Evolutionary conservation across 495 filamentous ascomycete species (phyloP), one percentile per base, ranked within the genome.

Genomic region (Oidiodendron maius): DNA sequence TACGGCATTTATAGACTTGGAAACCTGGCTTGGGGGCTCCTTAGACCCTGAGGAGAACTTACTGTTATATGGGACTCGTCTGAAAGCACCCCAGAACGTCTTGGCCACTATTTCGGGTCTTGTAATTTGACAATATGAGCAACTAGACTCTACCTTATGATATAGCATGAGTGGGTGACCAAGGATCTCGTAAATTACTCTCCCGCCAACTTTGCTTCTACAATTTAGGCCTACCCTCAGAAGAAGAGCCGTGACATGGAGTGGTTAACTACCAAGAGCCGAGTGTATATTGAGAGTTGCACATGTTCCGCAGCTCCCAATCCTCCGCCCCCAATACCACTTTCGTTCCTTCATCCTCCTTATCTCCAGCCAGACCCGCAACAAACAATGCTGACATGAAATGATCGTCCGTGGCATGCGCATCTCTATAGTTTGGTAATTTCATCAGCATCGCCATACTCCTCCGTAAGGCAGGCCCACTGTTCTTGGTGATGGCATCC

Each of bases 251-350:
- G n/a, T n/a, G n/a, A n/a, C n/a, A n/a, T n/a, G n/a, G n/a, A n/a
- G n/a, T n/a, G n/a, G n/a, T n/a, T n/a, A n/a, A n/a, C 50, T 20
- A 25, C 53, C 54, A 60, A 17, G 20, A n/a, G 2, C 71, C 71
- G 18, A 70, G 37, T 0, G 71, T 79, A 61, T 75, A 80, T 60
- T 81, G 76, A 48, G 67, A 71, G 60, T 81, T 82, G 57, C 77
- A 81, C 78, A 82, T 82, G 56, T 83, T 81, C 18, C 68, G 72
- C 62, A 82, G 60, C 62, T 84, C 80, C 79, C 79, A 82, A 48
- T 69, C 72, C 63, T 84, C 78, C 0, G 78, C 80, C 10, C 61
- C 70, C 52, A 82, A 36, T 10, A 62, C 57, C 0, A 65, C 68
- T 18, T 59, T 47, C 2, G 53, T 57, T 4, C 66, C 71, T 35